Percentiles rank a stretch among this genome's conserved stretches.
phyloP scores from a whole-genome alignment of 2,329 filamentous ascomycete genomes.

The Alternaria arborescens region DNA sequence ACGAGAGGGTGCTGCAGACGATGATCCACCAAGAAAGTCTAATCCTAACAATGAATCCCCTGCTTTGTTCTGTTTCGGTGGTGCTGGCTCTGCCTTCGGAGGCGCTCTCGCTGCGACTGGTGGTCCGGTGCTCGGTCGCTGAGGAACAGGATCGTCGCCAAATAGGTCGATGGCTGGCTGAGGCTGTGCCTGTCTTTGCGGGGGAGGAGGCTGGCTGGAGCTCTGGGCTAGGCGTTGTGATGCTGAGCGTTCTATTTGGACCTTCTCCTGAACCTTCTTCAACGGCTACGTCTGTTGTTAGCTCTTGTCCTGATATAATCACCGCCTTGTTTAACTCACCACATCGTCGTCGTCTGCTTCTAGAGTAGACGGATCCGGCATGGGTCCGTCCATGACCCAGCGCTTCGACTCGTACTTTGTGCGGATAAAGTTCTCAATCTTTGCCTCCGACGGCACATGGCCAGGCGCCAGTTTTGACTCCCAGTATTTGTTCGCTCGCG shows the following conservation, averaged over 20 bases:
- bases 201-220: slow-evolving; percentile 38
- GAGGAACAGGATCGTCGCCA: slow-evolving; percentile 74
- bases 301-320: background rate
- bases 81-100: slow-evolving; percentile 71
- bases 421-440: slow-evolving; percentile 99
- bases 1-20: slow-evolving; percentile 73
- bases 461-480: slow-evolving; percentile 91
- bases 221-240: slow-evolving; percentile 60
- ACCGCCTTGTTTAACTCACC: slow-evolving; percentile 60
- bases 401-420: slow-evolving; percentile 99
- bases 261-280: slow-evolving; percentile 74
- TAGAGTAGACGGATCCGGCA: slow-evolving; percentile 89
- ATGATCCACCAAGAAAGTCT: slow-evolving; percentile 83
- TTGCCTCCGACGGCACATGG: slow-evolving; percentile 92
- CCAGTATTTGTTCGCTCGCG: slow-evolving; percentile 97
- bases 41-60: slow-evolving; percentile 88
- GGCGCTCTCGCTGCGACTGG: slow-evolving; percentile 61
- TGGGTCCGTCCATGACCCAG: slow-evolving; percentile 98
- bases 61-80: slow-evolving; percentile 69
- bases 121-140: slow-evolving; percentile 77
- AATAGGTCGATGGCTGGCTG: slow-evolving; percentile 75
- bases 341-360: slow-evolving; percentile 85
- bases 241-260: slow-evolving; percentile 69
- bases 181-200: slow-evolving; percentile 42
- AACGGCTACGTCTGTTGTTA: slow-evolving; percentile 60